Evolutionary conservation across 352 stramenopile genomes (phyloP), one percentile per base, ranked within the genome.

Genomic region (Peronospora destructor): DNA sequence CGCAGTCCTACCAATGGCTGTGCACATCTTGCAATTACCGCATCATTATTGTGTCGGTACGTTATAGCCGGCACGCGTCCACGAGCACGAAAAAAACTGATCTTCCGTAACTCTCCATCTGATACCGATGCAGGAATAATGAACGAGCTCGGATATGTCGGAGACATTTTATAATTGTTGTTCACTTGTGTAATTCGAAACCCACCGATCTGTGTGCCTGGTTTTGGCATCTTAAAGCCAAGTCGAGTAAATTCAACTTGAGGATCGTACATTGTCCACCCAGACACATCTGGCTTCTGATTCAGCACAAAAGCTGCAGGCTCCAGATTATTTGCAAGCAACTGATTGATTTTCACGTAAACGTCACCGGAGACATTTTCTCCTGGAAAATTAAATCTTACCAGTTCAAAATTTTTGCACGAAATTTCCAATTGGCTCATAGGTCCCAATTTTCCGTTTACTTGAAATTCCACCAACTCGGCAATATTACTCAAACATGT

Each of bases 1-100:
- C 94, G 76, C 6, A 99, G 60, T 6, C 96, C 96, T 1, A 98
- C 87, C 49, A 98, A 83, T 3, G 95, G 95, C 56, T 98, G 95
- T 11, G 93, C 74, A 43, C 82, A 96, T 23, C 96, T 72, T 32
- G 86, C 97, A 23, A 99, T 85, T n/a, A 91, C 67, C 1, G 89
- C 86, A 35, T 94, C 87, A 61, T 97, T 96, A 4, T 69, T 64
- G 61, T 92, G 82, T 3, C 84, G 74, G 67, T 95, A 98, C 2
- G 90, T 95, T 23, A 98, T 68, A 7, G 83, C 80, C 0, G 93
- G 92, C 2, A 98, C 77, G 19, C 95, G 86, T 36, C 91, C 90
- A 55, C 94, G 87, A 5, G 82, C 88, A 45, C 95, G 84, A 56
- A 98, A 98, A 39, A 77, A 61, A 25, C 74, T 85, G 8, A 96